Percentiles rank a stretch among this genome's conserved stretches.
Conservation (phyloP, 352 stramenopile genomes). For the Elongisporangium prolatum region DNA sequence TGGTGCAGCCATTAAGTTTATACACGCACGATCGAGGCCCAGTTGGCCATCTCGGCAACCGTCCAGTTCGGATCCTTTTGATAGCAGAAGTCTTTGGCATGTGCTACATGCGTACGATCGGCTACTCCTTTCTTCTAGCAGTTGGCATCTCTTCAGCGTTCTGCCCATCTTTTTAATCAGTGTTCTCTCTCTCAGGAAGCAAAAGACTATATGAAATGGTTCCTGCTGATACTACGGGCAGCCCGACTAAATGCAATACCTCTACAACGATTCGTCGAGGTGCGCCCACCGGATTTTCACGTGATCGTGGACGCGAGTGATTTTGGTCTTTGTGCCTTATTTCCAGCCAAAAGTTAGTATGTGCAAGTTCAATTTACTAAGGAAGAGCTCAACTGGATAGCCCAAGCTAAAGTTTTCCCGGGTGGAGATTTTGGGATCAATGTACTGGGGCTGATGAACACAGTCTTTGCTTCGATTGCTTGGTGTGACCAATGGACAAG, state of each 20-base stretch:
- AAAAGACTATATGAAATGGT: slow-evolving; percentile 4
- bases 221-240: slow-evolving; percentile 6
- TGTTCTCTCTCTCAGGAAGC: not conserved
- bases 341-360: slow-evolving; percentile 3
- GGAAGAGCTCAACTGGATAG: slow-evolving; percentile 2
- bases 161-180: not conserved
- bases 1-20: not conserved
- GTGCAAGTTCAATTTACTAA: slow-evolving; percentile 5
- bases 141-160: not conserved
- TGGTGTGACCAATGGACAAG: slow-evolving; percentile 1
- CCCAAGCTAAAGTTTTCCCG: not conserved
- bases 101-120: too few relatives aligned
- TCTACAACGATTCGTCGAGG: slow-evolving; percentile 1
- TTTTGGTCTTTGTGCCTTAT: slow-evolving; percentile 11
- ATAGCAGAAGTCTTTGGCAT: too few relatives aligned
- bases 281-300: not conserved
- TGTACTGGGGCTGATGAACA: slow-evolving; percentile 10
- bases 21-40: not conserved
- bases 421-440: slow-evolving; percentile 11
- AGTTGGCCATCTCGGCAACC: too few relatives aligned
- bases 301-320: slow-evolving; percentile 17
- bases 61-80: too few relatives aligned
- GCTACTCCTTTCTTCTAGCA: slow-evolving; percentile 9
- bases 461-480: slow-evolving; percentile 4
- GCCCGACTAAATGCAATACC: slow-evolving; percentile 6